These are phyloP conservation scores for Apophysomyces sp. DNA, from an alignment of 371 early-diverging fungal genomes.

Conservation along the genomic window DNA sequence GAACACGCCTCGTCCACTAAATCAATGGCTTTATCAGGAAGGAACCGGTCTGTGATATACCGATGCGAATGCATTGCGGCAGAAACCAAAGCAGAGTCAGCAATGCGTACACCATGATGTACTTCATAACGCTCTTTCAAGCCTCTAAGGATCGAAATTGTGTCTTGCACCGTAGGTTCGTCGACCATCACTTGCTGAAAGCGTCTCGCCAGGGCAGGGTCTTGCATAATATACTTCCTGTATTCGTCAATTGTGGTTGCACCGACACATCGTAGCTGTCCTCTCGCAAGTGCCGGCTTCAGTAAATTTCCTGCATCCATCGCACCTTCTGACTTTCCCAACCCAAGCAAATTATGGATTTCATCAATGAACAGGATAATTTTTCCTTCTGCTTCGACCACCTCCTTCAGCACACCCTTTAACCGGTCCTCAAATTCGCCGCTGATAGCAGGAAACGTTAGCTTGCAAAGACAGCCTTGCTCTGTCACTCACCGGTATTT, in stretches of 20 bases:
- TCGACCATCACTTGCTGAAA: conserved; percentile 78
- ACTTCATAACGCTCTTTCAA: conserved; percentile 84
- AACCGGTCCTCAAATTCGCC: conserved; percentile 90
- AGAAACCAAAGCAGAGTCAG: conserved; percentile 79
- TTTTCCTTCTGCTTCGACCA: conserved; percentile 68
- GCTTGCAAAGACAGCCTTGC: neutral
- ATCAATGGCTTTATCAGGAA: conserved; percentile 79
- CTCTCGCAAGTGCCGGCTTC: conserved; percentile 87
- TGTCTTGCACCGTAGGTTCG: conserved; percentile 76
- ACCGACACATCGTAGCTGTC: conserved; percentile 80
- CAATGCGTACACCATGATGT: conserved; percentile 85
- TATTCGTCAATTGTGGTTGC: conserved; percentile 92
- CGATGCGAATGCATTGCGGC: conserved; percentile 80
- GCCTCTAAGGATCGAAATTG: conserved; percentile 83
- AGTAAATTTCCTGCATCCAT: conserved; percentile 84
- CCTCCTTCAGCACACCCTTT: conserved; percentile 75
- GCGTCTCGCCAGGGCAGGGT: conserved; percentile 85
- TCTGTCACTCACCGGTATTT: conserved; percentile 56
- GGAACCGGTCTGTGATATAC: conserved; percentile 74
- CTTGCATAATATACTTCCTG: conserved; percentile 81
- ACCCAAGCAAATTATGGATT: conserved; percentile 77
- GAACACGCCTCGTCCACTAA: conserved; percentile 90
- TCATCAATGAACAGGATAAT: conserved; percentile 89
- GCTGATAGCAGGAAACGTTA: conserved; percentile 17
- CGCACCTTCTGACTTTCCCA: conserved; percentile 77